Percentiles rank a stretch among this genome's conserved stretches.
These are phyloP conservation scores for Ramalina peruviana DNA, from an alignment of 495 filamentous ascomycete genomes.

Conservation along the genomic window DNA sequence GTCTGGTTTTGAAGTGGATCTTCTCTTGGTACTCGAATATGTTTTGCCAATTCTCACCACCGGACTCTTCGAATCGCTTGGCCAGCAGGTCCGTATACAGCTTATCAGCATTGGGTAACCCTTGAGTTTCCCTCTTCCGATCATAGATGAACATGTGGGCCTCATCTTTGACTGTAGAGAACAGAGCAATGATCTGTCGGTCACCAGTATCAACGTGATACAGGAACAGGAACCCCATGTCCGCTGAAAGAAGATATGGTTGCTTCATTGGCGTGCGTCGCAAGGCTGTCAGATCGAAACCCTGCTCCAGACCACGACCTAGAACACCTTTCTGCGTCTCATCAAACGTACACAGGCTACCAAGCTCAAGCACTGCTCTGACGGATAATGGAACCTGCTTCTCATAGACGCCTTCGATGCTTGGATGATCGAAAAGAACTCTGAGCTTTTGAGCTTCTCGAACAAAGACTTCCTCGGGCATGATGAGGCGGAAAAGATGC, in stretches of 20 bases:
- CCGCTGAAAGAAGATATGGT: slow-evolving; percentile 54
- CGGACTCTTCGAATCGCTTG: slow-evolving; percentile 49
- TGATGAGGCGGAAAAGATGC: slow-evolving; percentile 83
- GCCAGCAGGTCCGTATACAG: slow-evolving; percentile 69
- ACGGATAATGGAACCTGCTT: slow-evolving; percentile 75
- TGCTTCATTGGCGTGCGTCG: slow-evolving; percentile 48
- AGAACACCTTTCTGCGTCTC: slow-evolving; percentile 79
- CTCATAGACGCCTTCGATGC: slow-evolving; percentile 94
- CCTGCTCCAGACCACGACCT: slow-evolving; percentile 81
- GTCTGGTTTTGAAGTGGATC: slow-evolving; percentile 69
- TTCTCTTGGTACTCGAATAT: slow-evolving; percentile 79
- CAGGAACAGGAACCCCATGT: slow-evolving; percentile 71
- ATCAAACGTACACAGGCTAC: slow-evolving; percentile 91
- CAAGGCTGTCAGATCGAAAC: slow-evolving; percentile 76
- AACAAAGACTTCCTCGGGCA: slow-evolving; percentile 79
- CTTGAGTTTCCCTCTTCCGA: slow-evolving; percentile 59
- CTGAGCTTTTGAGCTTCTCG: slow-evolving; percentile 69
- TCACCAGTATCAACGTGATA: slow-evolving; percentile 88
- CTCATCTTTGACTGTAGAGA: slow-evolving; percentile 68
- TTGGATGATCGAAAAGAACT: slow-evolving; percentile 75
- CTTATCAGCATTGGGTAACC: slow-evolving; percentile 79
- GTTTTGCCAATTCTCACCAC: slow-evolving; percentile 56
- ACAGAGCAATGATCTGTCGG: slow-evolving; percentile 81
- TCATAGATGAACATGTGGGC: slow-evolving; percentile 80
- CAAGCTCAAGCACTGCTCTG: slow-evolving; percentile 74